phyloP scores from a whole-genome alignment of 345 rosid genomes.

The Gossypium mustelinum region DNA sequence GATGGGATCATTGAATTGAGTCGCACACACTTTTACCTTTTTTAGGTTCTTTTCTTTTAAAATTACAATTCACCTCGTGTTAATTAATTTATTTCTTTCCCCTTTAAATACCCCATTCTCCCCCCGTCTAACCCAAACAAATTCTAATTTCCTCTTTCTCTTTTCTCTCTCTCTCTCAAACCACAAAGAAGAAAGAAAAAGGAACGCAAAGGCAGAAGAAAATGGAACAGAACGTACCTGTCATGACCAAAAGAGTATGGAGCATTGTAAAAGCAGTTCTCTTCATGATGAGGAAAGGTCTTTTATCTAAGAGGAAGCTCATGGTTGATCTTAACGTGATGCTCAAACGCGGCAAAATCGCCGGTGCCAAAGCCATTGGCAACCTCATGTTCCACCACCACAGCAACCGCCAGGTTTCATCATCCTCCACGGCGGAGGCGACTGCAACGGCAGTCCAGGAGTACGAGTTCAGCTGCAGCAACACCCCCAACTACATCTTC shows the following conservation, averaged over 20 bases:
- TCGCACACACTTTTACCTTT: too few relatives aligned
- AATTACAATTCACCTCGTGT: background rate
- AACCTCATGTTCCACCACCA: slow-evolving; percentile 60
- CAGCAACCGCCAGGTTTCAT: slow-evolving; percentile 8
- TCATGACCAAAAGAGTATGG: slow-evolving; percentile 55
- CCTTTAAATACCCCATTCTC: slow-evolving; percentile 41
- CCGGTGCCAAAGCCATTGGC: slow-evolving; percentile 44
- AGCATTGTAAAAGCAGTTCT: slow-evolving; percentile 51
- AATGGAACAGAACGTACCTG: slow-evolving; percentile 42
- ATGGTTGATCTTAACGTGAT: slow-evolving; percentile 64
- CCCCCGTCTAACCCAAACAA: slow-evolving; percentile 26
- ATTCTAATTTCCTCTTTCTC: background rate
- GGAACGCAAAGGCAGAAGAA: background rate
- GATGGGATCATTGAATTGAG: too few relatives aligned
- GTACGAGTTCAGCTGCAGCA: slow-evolving; percentile 95
- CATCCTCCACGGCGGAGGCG: slow-evolving; percentile 8
- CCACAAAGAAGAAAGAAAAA: background rate
- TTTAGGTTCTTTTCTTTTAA: too few relatives aligned
- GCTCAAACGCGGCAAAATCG: slow-evolving; percentile 79
- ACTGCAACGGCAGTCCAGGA: slow-evolving; percentile 19
- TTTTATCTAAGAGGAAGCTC: slow-evolving; percentile 50
- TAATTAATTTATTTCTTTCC: background rate
- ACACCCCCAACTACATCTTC: slow-evolving; percentile 62
- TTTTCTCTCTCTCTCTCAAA: slow-evolving; percentile 11
- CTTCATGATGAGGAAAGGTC: slow-evolving; percentile 70